A percentile compares a stretch with the other conserved stretches of the same genome.
phyloP scores from a whole-genome alignment of 2,329 filamentous ascomycete genomes.

The Fusarium nematophilum region DNA sequence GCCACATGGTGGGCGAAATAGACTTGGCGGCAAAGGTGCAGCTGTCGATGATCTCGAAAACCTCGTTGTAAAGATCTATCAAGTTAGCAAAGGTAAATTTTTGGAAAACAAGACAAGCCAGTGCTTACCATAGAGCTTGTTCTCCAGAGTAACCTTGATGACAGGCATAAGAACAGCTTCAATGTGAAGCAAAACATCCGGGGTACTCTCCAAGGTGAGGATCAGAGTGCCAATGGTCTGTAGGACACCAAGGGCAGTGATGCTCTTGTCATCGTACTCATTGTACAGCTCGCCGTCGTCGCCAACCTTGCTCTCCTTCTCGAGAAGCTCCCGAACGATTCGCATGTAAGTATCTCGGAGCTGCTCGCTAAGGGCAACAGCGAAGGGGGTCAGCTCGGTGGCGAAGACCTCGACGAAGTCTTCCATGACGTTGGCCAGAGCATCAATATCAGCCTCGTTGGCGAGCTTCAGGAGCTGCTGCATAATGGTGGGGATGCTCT shows the following conservation, averaged over 20 bases:
- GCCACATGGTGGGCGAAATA: conserved; percentile 98
- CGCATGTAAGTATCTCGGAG: conserved; percentile 94
- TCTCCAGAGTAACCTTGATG: conserved; percentile 94
- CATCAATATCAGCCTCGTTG: conserved; percentile 98
- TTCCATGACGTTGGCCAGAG: conserved; percentile 98
- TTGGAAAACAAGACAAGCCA: too few relatives aligned
- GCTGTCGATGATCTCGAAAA: conserved; percentile 99
- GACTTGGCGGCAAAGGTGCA: conserved; percentile 98
- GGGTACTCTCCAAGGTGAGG: conserved; percentile 94
- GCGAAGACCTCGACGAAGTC: conserved; percentile 99
- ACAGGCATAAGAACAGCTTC: conserved; percentile 98
- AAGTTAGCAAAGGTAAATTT: conserved; percentile 36
- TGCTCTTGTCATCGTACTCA: conserved; percentile 98
- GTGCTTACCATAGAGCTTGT: conserved; percentile 87
- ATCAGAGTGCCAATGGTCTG: conserved; percentile 99
- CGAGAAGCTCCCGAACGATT: conserved; percentile 90
- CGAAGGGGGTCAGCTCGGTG: conserved; percentile 95
- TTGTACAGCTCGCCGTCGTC: conserved; percentile 83
- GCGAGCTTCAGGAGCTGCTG: conserved; percentile 96
- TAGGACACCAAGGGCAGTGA: conserved; percentile 93
- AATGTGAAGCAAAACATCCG: conserved; percentile 92
- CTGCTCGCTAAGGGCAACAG: conserved; percentile 95
- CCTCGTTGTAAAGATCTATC: conserved; percentile 93
- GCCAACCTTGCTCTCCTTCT: conserved; percentile 83
- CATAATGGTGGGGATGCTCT: conserved; percentile 99